Percentiles rank a stretch among this genome's conserved stretches.
Conservation (phyloP, 2,329 filamentous ascomycete genomes). For the Aaosphaeria pasadenensis region DNA sequence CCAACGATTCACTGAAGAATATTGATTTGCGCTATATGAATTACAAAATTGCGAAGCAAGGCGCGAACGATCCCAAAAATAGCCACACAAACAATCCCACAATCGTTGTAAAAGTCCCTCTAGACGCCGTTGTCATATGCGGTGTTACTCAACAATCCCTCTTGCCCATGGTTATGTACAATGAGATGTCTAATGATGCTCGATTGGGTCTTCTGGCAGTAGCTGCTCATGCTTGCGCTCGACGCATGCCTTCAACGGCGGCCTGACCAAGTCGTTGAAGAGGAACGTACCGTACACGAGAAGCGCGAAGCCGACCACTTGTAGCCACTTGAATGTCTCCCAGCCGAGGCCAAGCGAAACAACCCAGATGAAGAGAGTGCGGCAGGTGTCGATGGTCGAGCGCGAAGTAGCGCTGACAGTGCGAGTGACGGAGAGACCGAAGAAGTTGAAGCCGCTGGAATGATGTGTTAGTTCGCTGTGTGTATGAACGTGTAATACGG, state of each 20-base stretch:
- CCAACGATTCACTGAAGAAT: no score
- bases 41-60: no score
- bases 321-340: conserved; percentile 97
- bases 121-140: no score
- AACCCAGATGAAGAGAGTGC: conserved; percentile 97
- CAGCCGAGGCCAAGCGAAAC: conserved; percentile 89
- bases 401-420: conserved; percentile 87
- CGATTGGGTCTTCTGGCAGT: conserved; percentile 79
- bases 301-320: conserved; percentile 82
- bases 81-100: no score
- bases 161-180: neutral
- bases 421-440: conserved; percentile 89
- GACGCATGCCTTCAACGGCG: conserved; percentile 69
- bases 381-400: conserved; percentile 95
- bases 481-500: conserved; percentile 7
- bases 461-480: neutral
- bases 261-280: conserved; percentile 90
- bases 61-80: no score
- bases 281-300: conserved; percentile 96
- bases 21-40: no score
- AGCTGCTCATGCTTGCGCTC: conserved; percentile 58
- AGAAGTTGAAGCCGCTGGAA: conserved; percentile 92
- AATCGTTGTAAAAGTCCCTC: no score
- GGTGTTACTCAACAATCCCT: no score
- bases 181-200: conserved; percentile 50